These are phyloP conservation scores for Jaapia argillacea DNA, from an alignment of 768 basidiomycete species.

Conservation along the genomic window DNA sequence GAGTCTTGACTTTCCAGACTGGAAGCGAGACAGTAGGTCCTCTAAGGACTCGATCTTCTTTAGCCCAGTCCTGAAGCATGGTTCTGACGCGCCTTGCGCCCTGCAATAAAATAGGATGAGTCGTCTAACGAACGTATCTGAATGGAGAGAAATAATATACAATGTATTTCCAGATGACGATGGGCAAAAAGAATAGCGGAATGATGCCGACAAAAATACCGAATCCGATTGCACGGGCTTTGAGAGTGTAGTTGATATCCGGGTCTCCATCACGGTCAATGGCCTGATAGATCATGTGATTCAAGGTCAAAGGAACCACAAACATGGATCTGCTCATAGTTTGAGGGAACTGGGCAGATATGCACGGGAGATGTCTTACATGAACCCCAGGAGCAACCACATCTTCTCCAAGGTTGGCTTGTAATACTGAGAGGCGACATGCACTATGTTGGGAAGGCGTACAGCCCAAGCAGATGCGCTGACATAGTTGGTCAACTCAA, in stretches of 20 bases:
- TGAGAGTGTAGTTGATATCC: conserved; percentile 15
- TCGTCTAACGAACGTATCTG: not conserved
- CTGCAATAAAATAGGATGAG: conserved; percentile 15
- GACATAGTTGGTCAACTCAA: conserved; percentile 24
- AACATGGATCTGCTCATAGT: conserved; percentile 24
- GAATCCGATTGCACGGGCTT: conserved; percentile 27
- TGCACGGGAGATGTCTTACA: conserved; percentile 22
- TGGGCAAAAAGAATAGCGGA: conserved; percentile 29
- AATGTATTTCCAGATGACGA: conserved; percentile 36
- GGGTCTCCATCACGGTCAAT: conserved; percentile 15
- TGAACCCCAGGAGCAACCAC: conserved; percentile 27
- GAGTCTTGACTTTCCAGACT: conserved; percentile 30
- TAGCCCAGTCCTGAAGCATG: conserved; percentile 30
- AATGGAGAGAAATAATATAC: conserved; percentile 16
- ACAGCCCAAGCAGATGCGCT: conserved; percentile 32
- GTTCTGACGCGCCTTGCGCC: conserved; percentile 29
- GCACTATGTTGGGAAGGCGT: conserved; percentile 28
- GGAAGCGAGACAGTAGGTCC: conserved; percentile 18
- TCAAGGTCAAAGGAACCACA: conserved; percentile 28
- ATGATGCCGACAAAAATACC: conserved; percentile 27
- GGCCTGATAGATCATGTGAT: conserved; percentile 21
- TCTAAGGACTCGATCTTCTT: conserved; percentile 23
- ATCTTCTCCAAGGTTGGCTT: conserved; percentile 34
- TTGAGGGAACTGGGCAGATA: no score
- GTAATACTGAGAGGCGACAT: conserved; percentile 27